Base-by-base conservation (phyloP, 306 rosid genomes). In the Vigna radiata region DNA sequence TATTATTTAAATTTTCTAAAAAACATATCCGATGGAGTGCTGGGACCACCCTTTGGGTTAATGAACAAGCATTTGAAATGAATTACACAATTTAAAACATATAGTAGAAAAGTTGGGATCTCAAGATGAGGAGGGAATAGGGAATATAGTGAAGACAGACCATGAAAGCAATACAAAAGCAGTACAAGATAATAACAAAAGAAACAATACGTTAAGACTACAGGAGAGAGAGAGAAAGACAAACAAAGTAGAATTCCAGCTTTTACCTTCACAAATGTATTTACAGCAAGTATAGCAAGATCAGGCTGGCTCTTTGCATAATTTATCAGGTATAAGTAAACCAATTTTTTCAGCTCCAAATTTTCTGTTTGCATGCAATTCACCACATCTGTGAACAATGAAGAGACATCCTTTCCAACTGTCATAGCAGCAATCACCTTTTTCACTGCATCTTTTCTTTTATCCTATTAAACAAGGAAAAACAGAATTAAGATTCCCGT, bases 341-440 rank as follows among this genome's bases (percentile, higher is more conserved):
- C 99, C 29, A 96, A 90, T 90, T 96, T 96, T 81, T 96, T 96
- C 43, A 96, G 88, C 90, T 96, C 99, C 87, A 96, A 89, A 85
- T 96, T 96, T 74, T 96, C 99, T 0, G 99, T 96, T 83, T 96
- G 99, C 99, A 96, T 96, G 79, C 98, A 96, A 79, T 96, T 96
- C 37, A 96, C 99, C 14, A 96, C 99, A 48, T 96, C 99, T 19
- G 99, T 96, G 74, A 96, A 96, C 79, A 96, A 88, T 4, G 98
- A 96, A 3, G 99, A 96, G 13, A 96, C 99, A 70, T 96, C 99
- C 90, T 96, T 96, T 85, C 98, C 99, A 36, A 96, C 99, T 50
- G 99, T 96, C 99, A 96, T 96, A 17, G 99, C 99, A 29, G 99
- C 99, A 72, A 96, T 96, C 71, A 96, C 99, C 85, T 96, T 96